Conservation (phyloP, 129 eudicot species). For the Tagetes patula region DNA sequence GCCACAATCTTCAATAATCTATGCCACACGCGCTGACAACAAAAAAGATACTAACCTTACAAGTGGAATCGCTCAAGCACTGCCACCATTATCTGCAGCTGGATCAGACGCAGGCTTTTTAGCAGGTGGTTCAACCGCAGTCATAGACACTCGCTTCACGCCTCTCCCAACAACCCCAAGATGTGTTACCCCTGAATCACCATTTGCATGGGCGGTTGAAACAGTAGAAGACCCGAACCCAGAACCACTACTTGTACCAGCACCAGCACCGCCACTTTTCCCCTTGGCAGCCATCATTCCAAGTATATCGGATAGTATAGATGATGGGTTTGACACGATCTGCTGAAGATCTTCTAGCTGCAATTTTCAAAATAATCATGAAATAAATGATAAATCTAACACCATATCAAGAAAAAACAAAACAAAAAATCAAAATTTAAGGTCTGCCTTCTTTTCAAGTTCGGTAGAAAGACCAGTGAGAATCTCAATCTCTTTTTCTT, state of each 20-base stretch:
- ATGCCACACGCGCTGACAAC: not conserved
- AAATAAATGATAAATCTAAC: not conserved
- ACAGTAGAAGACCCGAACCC: constrained; percentile 57
- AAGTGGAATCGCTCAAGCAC: constrained; percentile 37
- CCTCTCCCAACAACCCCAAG: constrained; percentile 99
- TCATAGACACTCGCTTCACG: constrained; percentile 79
- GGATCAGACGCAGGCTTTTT: constrained; percentile 63
- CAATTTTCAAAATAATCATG: constrained; percentile 21
- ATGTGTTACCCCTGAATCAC: constrained; percentile 69
- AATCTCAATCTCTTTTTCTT: constrained; percentile 70
- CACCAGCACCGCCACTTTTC: constrained; percentile 38
- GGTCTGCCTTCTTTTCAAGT: constrained; percentile 82
- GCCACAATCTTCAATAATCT: constrained; percentile 3
- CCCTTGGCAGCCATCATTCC: constrained; percentile 68
- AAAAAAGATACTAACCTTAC: constrained; percentile 9
- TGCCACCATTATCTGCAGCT: constrained; percentile 44
- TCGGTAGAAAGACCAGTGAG: constrained; percentile 70
- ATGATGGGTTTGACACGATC: constrained; percentile 73
- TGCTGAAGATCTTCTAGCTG: constrained; percentile 98
- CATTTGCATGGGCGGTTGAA: constrained; percentile 67
- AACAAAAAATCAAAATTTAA: not conserved
- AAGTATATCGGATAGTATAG: constrained; percentile 74
- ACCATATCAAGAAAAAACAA: not conserved
- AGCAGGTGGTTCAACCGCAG: constrained; percentile 37
- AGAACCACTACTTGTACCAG: constrained; percentile 34